Evolutionary conservation across 1,284 basidiomycete species (phyloP), one percentile per base, ranked within the genome.

Genomic region (Trichosporon coremiiforme): DNA sequence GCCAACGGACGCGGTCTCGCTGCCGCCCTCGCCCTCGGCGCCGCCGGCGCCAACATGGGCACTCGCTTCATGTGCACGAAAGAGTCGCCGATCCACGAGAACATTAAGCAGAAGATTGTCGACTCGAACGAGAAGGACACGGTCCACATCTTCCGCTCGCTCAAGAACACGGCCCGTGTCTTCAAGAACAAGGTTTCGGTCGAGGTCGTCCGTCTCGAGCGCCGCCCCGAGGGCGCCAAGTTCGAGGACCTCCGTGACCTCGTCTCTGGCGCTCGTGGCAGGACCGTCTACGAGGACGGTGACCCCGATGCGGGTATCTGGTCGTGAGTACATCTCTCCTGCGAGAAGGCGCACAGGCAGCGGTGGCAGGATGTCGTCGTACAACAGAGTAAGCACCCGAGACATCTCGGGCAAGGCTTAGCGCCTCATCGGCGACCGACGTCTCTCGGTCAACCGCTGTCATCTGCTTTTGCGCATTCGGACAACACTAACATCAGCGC

Each of bases 31-130:
- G 88, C 93, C 6, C 85, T 97, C 4, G 95, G 95, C 68, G 93
- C 94, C 13, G 63, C 91, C 89, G 93, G 93, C 55, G 86, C 90
- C 8, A 95, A 94, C 79, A 93, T 94, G 90, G 93, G 71, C 63
- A 75, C 75, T 1, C 75, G 78, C 55, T 82, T 80, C 74, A 82
- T 82, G 80, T 79, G 76, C 71, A 85, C 85, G 33, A 77, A 77
- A 38, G 84, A 85, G 77, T 90, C 91, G 68, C 90, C 92, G 20
- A 94, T 96, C 72, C 94, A 97, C 83, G 87, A 91, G 74, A 92
- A 89, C 75, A 92, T 98, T 87, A 98, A 98, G 84, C 86, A 94
- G 67, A 91, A 88, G 80, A 96, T 98, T 66, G 90, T 98, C 65
- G 85, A 87, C 10, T 89, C 93, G 6, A 89, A 87, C 6, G 95